Conservation (phyloP, 129 eudicot species). For the Flaveria sonorensis region DNA sequence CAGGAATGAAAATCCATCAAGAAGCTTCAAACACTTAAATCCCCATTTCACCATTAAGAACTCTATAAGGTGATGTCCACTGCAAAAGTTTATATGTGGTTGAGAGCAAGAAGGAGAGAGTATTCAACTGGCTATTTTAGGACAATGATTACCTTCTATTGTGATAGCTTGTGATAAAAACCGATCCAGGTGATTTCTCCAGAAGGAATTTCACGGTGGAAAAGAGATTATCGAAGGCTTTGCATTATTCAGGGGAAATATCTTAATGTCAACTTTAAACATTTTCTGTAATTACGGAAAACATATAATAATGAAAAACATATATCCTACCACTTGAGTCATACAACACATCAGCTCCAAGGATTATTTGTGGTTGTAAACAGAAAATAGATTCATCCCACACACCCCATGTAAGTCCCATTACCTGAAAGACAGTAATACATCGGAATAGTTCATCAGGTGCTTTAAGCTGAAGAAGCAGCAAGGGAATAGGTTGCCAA, state of each 20-base stretch:
- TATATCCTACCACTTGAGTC: slow-evolving; percentile 68
- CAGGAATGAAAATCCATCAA: slow-evolving; percentile 82
- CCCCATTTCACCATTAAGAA: slow-evolving; percentile 94
- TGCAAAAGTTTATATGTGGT: slow-evolving; percentile 28
- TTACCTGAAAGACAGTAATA: slow-evolving; percentile 49
- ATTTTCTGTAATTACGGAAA: slow-evolving; percentile 13
- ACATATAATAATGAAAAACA: slow-evolving; percentile 16
- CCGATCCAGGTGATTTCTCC: slow-evolving; percentile 66
- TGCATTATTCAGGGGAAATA: slow-evolving; percentile 19
- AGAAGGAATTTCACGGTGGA: slow-evolving; percentile 83
- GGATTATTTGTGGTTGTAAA: slow-evolving; percentile 69
- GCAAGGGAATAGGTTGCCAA: not conserved
- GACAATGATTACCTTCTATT: slow-evolving; percentile 65
- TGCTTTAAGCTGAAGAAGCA: slow-evolving; percentile 12
- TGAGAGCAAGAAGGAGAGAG: not conserved
- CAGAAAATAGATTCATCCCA: slow-evolving; percentile 74
- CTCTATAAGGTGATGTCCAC: slow-evolving; percentile 96
- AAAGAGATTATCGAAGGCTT: slow-evolving; percentile 89
- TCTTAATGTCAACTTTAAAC: slow-evolving; percentile 9
- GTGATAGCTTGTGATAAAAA: slow-evolving; percentile 89
- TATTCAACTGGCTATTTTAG: not conserved
- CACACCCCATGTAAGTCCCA: slow-evolving; percentile 92
- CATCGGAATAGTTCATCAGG: slow-evolving; percentile 14
- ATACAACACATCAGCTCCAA: slow-evolving; percentile 96
- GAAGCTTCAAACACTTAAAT: slow-evolving; percentile 74